These are phyloP conservation scores for Albizia julibrissin DNA, from an alignment of 306 rosid genomes.

Conservation along the genomic window DNA sequence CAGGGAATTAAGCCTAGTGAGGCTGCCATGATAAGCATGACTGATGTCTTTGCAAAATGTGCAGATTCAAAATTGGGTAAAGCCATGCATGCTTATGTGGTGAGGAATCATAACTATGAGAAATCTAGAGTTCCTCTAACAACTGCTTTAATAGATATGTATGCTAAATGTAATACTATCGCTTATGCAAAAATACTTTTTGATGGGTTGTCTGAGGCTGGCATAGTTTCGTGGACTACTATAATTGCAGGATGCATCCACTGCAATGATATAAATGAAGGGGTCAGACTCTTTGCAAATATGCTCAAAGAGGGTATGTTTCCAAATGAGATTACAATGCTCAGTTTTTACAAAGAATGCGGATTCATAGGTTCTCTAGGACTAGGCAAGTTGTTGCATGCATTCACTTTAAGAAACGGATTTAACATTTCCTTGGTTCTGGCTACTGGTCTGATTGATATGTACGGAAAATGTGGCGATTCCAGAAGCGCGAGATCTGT, in stretches of 20 bases:
- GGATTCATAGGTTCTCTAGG: slow-evolving; percentile 43
- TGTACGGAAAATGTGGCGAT: slow-evolving; percentile 74
- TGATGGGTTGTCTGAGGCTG: slow-evolving; percentile 40
- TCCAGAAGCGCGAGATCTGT: slow-evolving; percentile 47
- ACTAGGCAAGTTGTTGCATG: slow-evolving; percentile 60
- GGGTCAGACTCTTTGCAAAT: slow-evolving; percentile 34
- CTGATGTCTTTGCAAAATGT: slow-evolving; percentile 42
- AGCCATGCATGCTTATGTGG: slow-evolving; percentile 58
- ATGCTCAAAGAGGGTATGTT: slow-evolving; percentile 46
- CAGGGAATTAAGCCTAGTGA: slow-evolving; percentile 48
- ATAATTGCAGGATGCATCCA: slow-evolving; percentile 52
- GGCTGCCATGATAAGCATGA: slow-evolving; percentile 54
- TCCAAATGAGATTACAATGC: slow-evolving; percentile 67
- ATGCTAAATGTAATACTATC: slow-evolving; percentile 49
- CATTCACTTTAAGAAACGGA: slow-evolving; percentile 52
- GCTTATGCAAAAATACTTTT: slow-evolving; percentile 46
- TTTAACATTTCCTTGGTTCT: slow-evolving; percentile 48
- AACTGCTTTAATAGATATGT: slow-evolving; percentile 61
- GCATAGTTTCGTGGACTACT: slow-evolving; percentile 58
- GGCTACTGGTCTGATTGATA: slow-evolving; percentile 64
- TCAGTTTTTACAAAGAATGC: slow-evolving; percentile 59
- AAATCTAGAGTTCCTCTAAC: slow-evolving; percentile 35
- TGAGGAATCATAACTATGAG: slow-evolving; percentile 41
- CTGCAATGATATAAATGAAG: slow-evolving; percentile 40
- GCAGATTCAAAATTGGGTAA: slow-evolving; percentile 50